Base-by-base conservation (phyloP, 306 rosid species). In the Medicago ruthenica region DNA sequence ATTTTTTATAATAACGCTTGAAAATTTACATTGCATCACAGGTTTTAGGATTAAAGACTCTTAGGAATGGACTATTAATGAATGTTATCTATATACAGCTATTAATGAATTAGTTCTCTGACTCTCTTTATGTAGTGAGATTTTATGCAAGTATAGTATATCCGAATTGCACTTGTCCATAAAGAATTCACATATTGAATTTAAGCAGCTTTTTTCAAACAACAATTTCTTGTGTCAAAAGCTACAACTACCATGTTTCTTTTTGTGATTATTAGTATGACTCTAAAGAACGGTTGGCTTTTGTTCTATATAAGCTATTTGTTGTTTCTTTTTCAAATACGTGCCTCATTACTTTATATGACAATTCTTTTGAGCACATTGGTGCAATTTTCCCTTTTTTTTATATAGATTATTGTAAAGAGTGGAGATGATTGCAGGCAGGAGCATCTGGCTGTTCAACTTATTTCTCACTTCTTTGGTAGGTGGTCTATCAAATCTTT, bases 381-480 rank as follows among this genome's bases (percentile, higher is more conserved):
- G 57, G 74, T 36, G 34, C 61, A 58, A 57, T 58, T 67, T 84
- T n/a, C 77, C 61, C 11, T 36, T 80, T 77, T 75, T 12, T 80
- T 77, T 64, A 73, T 9, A 45, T 74, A 96, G 99, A 88, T 90
- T 71, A 96, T 96, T 79, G 99, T 96, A 61, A 96, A 96, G 90
- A 96, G 99, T 81, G 99, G 99, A 76, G 98, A 92, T 83, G 99
- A 96, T 88, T 96, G 99, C 86, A 88, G 99, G 88, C 99, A 96
- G 85, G 99, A 96, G 83, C 99, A 96, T 85, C 87, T 96, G 74
- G 99, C 99, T 11, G 99, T 96, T 86, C 99, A 96, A 81, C 99
- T 96, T 79, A 96, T 96, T 79, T 88, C 96, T 76, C 99, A 96
- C 87, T 96, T 96, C 81, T 90, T 92, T 82, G 99, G 99, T 96